Evolutionary conservation across 106 monocot species (phyloP).

Genomic region (Dendrobium huoshanense): DNA sequence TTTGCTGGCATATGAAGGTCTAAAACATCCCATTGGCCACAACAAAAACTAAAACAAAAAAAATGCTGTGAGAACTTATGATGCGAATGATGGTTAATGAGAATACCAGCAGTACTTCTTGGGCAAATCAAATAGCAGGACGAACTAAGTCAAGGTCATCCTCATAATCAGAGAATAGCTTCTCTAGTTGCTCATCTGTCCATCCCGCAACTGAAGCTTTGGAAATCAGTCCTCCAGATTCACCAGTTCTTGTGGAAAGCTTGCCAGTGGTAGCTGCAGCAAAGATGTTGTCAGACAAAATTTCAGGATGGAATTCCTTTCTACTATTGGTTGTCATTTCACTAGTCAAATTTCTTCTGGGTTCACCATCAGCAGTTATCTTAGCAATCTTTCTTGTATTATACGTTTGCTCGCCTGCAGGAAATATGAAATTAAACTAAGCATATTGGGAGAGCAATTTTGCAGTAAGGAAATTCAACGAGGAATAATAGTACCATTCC

Average conservation of each 20-base stretch:
- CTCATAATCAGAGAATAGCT: slow-evolving; percentile 54
- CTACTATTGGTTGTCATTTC: background rate
- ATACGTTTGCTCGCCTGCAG: background rate
- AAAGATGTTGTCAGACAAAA: no score
- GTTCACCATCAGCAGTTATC: slow-evolving; percentile 5
- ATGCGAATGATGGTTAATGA: background rate
- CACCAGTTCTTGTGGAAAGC: background rate
- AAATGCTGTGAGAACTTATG: background rate
- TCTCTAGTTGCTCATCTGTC: slow-evolving; percentile 66
- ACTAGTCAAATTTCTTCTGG: background rate
- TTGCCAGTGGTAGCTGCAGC: background rate
- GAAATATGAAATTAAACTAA: background rate
- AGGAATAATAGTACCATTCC: slow-evolving; percentile 4
- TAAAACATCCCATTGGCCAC: background rate
- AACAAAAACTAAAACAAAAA: no score
- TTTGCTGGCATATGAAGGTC: background rate
- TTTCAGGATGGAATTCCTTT: background rate
- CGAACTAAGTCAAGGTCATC: slow-evolving; percentile 23
- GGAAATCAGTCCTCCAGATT: slow-evolving; percentile 10
- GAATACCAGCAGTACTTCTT: background rate
- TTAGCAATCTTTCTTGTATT: background rate
- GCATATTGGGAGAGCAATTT: background rate
- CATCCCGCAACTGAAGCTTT: slow-evolving; percentile 42
- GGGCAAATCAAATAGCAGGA: slow-evolving; percentile 4
- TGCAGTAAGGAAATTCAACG: background rate